phyloP scores from a whole-genome alignment of 192 early-diverging fungal genomes.

The Podila horticola region DNA sequence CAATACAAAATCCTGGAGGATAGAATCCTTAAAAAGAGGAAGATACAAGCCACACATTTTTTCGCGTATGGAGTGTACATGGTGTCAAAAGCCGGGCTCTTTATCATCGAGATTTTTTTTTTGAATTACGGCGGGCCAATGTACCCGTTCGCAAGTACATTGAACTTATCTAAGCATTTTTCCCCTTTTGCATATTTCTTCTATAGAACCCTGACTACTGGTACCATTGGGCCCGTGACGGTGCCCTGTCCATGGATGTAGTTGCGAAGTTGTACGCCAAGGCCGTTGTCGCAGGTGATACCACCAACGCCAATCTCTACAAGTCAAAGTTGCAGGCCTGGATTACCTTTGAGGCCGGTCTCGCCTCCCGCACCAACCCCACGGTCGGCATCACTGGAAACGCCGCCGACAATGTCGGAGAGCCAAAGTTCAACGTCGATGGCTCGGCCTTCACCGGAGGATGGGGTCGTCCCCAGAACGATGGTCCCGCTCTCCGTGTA shows the following conservation, averaged over 20 bases:
- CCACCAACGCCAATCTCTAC: background rate
- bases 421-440: slow-evolving; percentile 73
- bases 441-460: slow-evolving; percentile 55
- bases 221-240: slow-evolving; percentile 78
- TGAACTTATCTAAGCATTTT: background rate
- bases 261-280: slow-evolving; percentile 38
- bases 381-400: slow-evolving; percentile 11
- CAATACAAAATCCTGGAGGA: no score
- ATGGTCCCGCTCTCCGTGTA: slow-evolving; percentile 71
- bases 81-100: no score
- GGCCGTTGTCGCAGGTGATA: slow-evolving; percentile 19
- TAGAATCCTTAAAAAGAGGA: no score
- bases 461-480: slow-evolving; percentile 79
- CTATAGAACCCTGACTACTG: slow-evolving; percentile 73
- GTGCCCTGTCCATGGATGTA: slow-evolving; percentile 68
- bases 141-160: no score
- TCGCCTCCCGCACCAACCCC: background rate
- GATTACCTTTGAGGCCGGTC: background rate
- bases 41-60: no score
- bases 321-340: background rate
- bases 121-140: no score
- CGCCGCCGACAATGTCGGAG: slow-evolving; percentile 59
- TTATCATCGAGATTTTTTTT: no score
- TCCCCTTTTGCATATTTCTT: slow-evolving; percentile 5
- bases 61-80: no score